phyloP scores from a whole-genome alignment of 2,329 filamentous ascomycete genomes.

The Xylariaceae sp. region DNA sequence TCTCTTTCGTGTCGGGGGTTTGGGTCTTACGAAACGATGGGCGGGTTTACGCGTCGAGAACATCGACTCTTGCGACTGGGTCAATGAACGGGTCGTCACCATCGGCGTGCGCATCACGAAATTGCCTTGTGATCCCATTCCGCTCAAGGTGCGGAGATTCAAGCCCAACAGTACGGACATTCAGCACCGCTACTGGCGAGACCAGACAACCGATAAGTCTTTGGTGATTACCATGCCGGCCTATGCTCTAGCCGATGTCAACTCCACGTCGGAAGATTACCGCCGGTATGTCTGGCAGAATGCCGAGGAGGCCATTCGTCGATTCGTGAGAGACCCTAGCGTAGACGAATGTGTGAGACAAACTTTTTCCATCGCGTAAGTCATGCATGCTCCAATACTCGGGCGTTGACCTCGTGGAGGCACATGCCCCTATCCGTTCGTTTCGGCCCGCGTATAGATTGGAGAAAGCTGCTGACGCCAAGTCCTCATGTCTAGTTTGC shows the following conservation, averaged over 20 bases:
- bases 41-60: conserved; percentile 38
- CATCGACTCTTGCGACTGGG: conserved; percentile 33
- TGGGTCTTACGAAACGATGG: conserved; percentile 43
- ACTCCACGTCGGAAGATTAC: conserved; percentile 33
- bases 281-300: conserved; percentile 34
- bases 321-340: conserved; percentile 23
- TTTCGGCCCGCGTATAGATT: neutral
- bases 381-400: neutral
- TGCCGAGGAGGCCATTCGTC: conserved; percentile 28
- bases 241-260: conserved; percentile 39
- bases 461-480: conserved; percentile 8
- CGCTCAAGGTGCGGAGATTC: conserved; percentile 40
- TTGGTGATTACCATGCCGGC: conserved; percentile 32
- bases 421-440: neutral
- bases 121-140: conserved; percentile 33
- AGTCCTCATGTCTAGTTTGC: conserved; percentile 3
- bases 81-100: conserved; percentile 23
- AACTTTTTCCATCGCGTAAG: conserved; percentile 31
- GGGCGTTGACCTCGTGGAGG: neutral
- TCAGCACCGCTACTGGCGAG: conserved; percentile 37
- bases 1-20: conserved; percentile 40
- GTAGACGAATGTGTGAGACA: conserved; percentile 28
- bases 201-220: conserved; percentile 25
- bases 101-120: conserved; percentile 39
- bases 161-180: conserved; percentile 35